Base-by-base conservation (phyloP, 768 basidiomycete genomes). In the Boletus vermiculosoides region DNA sequence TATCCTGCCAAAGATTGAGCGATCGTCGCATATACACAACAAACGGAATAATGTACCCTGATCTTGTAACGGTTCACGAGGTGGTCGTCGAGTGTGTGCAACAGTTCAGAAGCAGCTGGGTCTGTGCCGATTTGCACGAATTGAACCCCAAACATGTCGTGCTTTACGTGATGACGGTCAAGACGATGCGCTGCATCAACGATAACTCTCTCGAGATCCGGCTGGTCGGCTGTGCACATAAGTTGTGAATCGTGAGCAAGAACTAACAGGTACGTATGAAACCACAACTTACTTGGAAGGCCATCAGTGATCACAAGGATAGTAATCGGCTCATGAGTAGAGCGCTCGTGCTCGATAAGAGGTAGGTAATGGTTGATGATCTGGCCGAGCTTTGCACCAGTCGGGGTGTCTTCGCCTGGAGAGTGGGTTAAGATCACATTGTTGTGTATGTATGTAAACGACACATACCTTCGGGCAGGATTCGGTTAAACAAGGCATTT, bases 81-180 rank as follows among this genome's bases (percentile, higher is more conserved):
- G 16, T 74, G 72, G 57, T 78, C 73, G 48, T 79, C 78, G 1
- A 80, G 68, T 18, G 63, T 70, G 56, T 74, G 74, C 36, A 80
- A 57, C 15, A 77, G 68, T 44, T 74, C 74, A 1, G 77, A 59
- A 3, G 78, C 77, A 48, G 52, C 74, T 1, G 60, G 54, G 50
- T 73, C 72, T 3, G 71, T 67, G 0, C 80, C 80, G 23, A 81
- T 76, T 59, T 81, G 80, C 36, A 82, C 68, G 39, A 82, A 77
- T 41, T 78, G 76, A 30, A 81, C 69, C 11, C 79, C 76, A 6
- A 81, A 69, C 66, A 76, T 75, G n/a, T 71, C 67, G 2, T 71
- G 62, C 25, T 67, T 75, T 50, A 71, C 67, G 4, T 63, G 63
- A 1, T 65, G 70, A 37, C 65, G 66, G 48, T 80, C 78, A 20